phyloP scores from a whole-genome alignment of 2,329 filamentous ascomycete genomes.

The Lasiodiplodia gonubiensis region DNA sequence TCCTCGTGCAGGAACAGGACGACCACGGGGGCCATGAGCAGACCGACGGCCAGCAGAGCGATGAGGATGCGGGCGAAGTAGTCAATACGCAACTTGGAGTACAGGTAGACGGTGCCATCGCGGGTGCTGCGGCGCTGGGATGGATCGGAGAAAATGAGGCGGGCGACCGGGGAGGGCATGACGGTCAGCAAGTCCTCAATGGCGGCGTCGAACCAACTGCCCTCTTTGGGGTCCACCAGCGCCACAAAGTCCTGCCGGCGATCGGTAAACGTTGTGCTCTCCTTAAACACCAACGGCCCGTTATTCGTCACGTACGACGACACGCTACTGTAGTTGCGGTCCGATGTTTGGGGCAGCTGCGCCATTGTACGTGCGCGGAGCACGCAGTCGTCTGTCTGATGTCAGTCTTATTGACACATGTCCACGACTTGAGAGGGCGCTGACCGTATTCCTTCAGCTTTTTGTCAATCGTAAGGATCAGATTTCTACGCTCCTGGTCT shows the following conservation, averaged over 20 bases:
- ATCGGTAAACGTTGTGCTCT: slow-evolving; percentile 22
- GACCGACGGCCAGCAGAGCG: slow-evolving; percentile 34
- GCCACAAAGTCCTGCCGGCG: slow-evolving; percentile 30
- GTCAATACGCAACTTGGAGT: slow-evolving; percentile 32
- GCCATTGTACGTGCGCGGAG: slow-evolving; percentile 29
- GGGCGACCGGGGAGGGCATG: not conserved
- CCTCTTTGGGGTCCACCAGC: slow-evolving; percentile 28
- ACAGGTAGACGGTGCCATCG: slow-evolving; percentile 30
- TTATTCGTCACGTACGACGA: slow-evolving; percentile 31
- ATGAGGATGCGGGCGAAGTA: slow-evolving; percentile 34
- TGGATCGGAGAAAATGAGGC: slow-evolving; percentile 30
- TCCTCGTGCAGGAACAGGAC: slow-evolving; percentile 31
- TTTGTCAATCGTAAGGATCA: slow-evolving; percentile 30
- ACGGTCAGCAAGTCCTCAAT: slow-evolving; percentile 25
- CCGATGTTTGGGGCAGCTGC: slow-evolving; percentile 28
- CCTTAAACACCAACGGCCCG: slow-evolving; percentile 25
- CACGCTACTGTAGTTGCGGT: slow-evolving; percentile 30
- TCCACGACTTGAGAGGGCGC: not conserved
- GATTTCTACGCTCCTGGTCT: slow-evolving; percentile 17
- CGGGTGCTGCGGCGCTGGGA: slow-evolving; percentile 30
- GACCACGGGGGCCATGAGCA: slow-evolving; percentile 34
- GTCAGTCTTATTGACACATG: not conserved
- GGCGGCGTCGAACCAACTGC: slow-evolving; percentile 29
- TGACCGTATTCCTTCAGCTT: slow-evolving; percentile 31
- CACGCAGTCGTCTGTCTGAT: slow-evolving; percentile 29